Evolutionary conservation across 495 filamentous ascomycete species (phyloP), one percentile per base, ranked within the genome.

Genomic region (Margaritispora aquatica): DNA sequence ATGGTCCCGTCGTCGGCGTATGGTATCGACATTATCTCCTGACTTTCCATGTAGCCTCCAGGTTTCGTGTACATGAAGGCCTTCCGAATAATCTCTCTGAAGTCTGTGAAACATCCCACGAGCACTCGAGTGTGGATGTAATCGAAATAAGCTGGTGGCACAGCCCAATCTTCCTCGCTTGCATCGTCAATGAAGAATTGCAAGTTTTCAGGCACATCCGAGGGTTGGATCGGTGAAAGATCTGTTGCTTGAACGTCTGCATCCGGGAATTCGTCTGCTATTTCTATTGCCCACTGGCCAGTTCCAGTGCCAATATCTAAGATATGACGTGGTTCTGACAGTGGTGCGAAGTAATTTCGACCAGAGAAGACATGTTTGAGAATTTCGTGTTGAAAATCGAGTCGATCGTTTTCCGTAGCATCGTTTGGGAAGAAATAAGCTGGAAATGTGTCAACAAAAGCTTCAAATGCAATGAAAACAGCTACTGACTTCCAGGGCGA

Each of bases 301-400:
- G 74, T 89, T 2, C 88, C 88, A 9, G 86, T 88, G 7, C 83
- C 87, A 17, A 90, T 78, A 64, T 90, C 88, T 1, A 92, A 75
- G 17, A 90, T 80, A 26, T 72, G 69, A 34, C 74, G 65, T 0
- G 84, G 83, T 10, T 80, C 68, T n/a, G 65, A 54, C 0, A 84
- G 74, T 1, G 87, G 87, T 0, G 86, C 79, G 61, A 86, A 76
- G 68, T 81, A 83, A 20, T 84, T 68, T 29, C 73, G 74, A 17
- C 70, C 76, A 11, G 75, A 68, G 62, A 82, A 79, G 50, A 80
- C 60, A 51, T 80, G 52, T 50, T 80, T 83, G 63, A 83, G 70
- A 65, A 87, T 75, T 54, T 83, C 77, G 59, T 86, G 79, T 64
- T 88, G 85, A 60, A 83, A 69, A 34, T 88, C 83, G 10, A 74